Base-by-base conservation (phyloP, 2,329 filamentous ascomycete species). In the Talaromyces sp. region DNA sequence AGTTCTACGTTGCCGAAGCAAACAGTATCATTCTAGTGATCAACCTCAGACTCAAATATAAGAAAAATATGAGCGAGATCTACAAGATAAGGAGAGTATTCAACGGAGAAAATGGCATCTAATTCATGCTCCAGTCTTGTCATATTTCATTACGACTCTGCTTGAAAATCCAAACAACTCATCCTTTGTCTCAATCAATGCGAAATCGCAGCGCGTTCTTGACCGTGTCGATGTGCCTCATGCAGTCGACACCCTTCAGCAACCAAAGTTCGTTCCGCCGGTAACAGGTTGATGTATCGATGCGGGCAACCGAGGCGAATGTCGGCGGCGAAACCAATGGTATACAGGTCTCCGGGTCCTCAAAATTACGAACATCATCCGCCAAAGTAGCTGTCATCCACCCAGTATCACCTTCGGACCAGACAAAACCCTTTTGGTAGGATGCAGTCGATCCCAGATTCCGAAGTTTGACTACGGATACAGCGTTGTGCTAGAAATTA, bases 271-370 rank as follows among this genome's bases (percentile, higher is more conserved):
- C 52, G 58, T 18, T 18, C n/a, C n/a, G 50, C 7, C 1, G 18
- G 18, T 9, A 46, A 21, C 6, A n/a, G n/a, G 50, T 50, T 28
- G 44, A 44, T 18, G 37, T 52, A 14, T 21, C 42, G 14, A 54
- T 46, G 33, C 55, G 44, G 9, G 37, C 54, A 42, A 58, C 54
- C 11, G 14, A 39, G 5, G 54, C 35, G 11, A 58, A 42, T 33
- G 54, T 42, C n/a, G 25, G 52, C 4, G 55, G 55, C n/a, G 55
- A 63, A 16, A 59, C 59, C 8, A 12, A 35, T 1, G 44, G 58
- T 23, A 28, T 58, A n/a, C n/a, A 14, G 42, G 58, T 31, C 14
- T 37, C 9, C 7, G 12, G 21, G 12, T 16, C 46, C 8, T 58
- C 18, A 18, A n/a, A 2, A 50, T 35, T 23, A 42, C 16, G 12